Evolutionary conservation across 176 grass and related monocot genomes (phyloP).

Genomic region (Hordeum marinum): DNA sequence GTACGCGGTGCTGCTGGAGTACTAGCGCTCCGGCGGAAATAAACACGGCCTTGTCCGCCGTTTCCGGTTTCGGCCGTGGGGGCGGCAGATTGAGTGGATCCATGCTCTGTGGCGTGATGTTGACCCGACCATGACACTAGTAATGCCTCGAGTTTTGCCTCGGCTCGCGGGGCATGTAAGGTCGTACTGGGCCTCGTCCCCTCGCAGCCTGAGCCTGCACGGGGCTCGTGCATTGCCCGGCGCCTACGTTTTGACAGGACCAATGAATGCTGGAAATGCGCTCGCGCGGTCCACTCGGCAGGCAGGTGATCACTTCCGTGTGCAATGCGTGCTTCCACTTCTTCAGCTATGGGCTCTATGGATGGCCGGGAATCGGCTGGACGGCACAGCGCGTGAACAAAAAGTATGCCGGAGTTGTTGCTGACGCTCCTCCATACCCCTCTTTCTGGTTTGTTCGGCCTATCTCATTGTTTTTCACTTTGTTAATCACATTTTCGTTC

Average conservation of each 20-base stretch:
- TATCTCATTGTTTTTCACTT: no score
- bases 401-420: neutral
- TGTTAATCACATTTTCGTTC: no score
- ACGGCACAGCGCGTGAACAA: neutral
- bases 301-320: neutral
- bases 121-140: neutral
- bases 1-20: neutral
- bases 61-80: neutral
- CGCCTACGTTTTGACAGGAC: neutral
- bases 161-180: neutral
- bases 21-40: neutral
- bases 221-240: neutral
- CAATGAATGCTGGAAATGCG: neutral
- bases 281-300: neutral
- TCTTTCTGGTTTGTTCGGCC: no score
- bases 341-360: neutral
- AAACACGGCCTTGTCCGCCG: neutral
- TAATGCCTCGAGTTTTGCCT: neutral
- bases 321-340: neutral
- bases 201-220: neutral
- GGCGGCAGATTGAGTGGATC: slow-evolving; percentile 6
- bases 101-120: neutral
- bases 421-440: no score
- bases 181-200: neutral
- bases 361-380: neutral